Evolutionary conservation across 2,329 filamentous ascomycete genomes (phyloP).

Genomic region (Aureobasidium sp.): DNA sequence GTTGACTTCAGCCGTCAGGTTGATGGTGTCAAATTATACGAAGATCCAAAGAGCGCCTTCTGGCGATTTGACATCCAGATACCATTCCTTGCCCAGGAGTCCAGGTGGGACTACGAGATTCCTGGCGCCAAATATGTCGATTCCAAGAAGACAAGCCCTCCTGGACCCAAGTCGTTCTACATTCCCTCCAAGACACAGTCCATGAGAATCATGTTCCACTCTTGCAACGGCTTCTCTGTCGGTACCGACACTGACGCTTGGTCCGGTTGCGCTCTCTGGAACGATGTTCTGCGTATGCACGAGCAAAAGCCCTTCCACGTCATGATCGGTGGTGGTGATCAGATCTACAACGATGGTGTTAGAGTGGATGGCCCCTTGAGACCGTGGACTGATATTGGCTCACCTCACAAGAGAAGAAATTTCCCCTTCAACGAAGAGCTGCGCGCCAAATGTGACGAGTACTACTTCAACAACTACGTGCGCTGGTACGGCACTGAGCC

Average conservation of each 20-base stretch:
- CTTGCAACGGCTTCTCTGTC: slow-evolving; percentile 62
- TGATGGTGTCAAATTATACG: slow-evolving; percentile 51
- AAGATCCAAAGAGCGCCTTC: slow-evolving; percentile 53
- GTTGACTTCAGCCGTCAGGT: slow-evolving; percentile 31
- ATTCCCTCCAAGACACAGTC: slow-evolving; percentile 55
- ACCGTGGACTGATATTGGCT: slow-evolving; percentile 54
- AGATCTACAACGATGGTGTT: slow-evolving; percentile 72
- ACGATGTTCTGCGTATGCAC: slow-evolving; percentile 57
- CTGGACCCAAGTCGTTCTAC: slow-evolving; percentile 44
- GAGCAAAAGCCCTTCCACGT: slow-evolving; percentile 55
- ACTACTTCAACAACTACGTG: slow-evolving; percentile 56
- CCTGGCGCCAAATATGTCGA: slow-evolving; percentile 57
- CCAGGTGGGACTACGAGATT: slow-evolving; percentile 72
- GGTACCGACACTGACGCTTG: slow-evolving; percentile 58
- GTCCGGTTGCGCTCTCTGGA: slow-evolving; percentile 55
- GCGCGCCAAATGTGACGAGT: slow-evolving; percentile 53
- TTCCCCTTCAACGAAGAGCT: slow-evolving; percentile 60
- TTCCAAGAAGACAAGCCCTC: slow-evolving; percentile 26
- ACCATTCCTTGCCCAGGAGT: slow-evolving; percentile 65
- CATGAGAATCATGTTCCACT: slow-evolving; percentile 65
- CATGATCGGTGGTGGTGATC: slow-evolving; percentile 86
- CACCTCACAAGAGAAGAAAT: slow-evolving; percentile 53
- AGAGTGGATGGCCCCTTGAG: slow-evolving; percentile 75
- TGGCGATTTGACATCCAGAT: slow-evolving; percentile 52
- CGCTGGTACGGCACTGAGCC: slow-evolving; percentile 63